Base-by-base conservation (phyloP, 768 basidiomycete species). In the Trametes gibbosa region DNA sequence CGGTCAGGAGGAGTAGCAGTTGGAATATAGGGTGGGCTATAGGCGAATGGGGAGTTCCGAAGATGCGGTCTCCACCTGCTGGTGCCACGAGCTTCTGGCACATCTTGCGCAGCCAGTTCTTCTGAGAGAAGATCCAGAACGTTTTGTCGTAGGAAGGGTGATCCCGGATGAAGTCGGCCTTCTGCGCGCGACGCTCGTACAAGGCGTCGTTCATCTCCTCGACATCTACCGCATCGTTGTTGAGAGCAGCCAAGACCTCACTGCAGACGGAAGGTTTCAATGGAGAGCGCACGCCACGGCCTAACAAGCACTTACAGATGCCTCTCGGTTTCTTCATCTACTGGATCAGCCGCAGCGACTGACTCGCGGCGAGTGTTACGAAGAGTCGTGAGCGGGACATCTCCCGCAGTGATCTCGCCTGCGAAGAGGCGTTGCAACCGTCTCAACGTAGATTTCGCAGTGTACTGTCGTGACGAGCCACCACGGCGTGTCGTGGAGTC, bases 91-190 rank as follows among this genome's bases (percentile, higher is more conserved):
- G 72, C 60, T 81, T 84, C 72, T 98, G 96, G 69, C 90, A 96
- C 58, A 86, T 68, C 42, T 76, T 81, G 1, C 96, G 87, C 39
- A 95, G 35, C 16, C 74, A 72, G 62, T 89, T 92, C 63, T 84
- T 81, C 74, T 96, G 93, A 2, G 88, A 83, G 69, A 98, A 88
- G 19, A 96, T 60, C 90, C 92, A 97, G 61, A 98, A 88, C 0
- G 90, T 84, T 67, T 85, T 90, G 73, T 98, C 95, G 68, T 90
- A 98, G 2, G 86, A 81, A 0, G 96, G 94, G 73, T 97, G 89
- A 54, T 87, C 83, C 2, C 82, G 84, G 63, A 97, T 96, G 70
- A 96, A 94, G 63, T 95, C 91, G 0, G 89, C 87, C 68, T 86
- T 89, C 65, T 84, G 83, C 8, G 89, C 90, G 7, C 84, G 81